Evolutionary conservation across 331 rosid species (phyloP), one percentile per base, ranked within the genome.

Genomic region (Rosa hybrid): DNA sequence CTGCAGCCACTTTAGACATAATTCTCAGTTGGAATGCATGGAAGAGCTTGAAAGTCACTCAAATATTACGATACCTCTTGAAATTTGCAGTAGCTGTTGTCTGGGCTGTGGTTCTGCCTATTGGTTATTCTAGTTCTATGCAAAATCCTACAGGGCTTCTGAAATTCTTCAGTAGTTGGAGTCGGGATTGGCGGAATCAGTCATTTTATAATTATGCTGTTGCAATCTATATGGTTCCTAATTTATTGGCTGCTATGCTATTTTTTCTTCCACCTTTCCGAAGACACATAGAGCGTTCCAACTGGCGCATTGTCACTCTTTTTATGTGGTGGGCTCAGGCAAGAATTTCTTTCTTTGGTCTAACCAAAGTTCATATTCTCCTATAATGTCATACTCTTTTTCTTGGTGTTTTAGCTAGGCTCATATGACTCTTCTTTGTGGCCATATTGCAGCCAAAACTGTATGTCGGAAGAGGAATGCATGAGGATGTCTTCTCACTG

Each of bases 281-380:
- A 84, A 92, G 91, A 78, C 76, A 27, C 68, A 50, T 93, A 90
- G 99, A 96, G 88, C 91, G 96, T 65, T 93, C 99, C 64, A 92
- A 96, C 72, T 82, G 78, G 86, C 79, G 85, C 80, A 76, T 90
- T 72, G 9, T 90, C 84, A 89, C 97, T 76, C 84, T 96, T 74
- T 51, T 92, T 34, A 92, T 90, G 97, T 93, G 99, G 99, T 96
- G 99, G 99, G 90, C 98, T 87, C 99, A 93, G 96, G 99, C 87
- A 76, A 89, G 92, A 18, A 81, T 62, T 75, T 80, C 81, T 69
- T 44, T 27, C 68, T 50, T 85, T 72, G 75, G 12, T 68, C 54
- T 74, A 13, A 53, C 68, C 49, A 20, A 80, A 67, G 46, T 77
- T 71, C 54, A 38, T 27, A 39, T 49, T 65, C 25, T 51, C 38